Evolutionary conservation across 192 early-diverging fungal species (phyloP).

Genomic region (Coemansia sp.): DNA sequence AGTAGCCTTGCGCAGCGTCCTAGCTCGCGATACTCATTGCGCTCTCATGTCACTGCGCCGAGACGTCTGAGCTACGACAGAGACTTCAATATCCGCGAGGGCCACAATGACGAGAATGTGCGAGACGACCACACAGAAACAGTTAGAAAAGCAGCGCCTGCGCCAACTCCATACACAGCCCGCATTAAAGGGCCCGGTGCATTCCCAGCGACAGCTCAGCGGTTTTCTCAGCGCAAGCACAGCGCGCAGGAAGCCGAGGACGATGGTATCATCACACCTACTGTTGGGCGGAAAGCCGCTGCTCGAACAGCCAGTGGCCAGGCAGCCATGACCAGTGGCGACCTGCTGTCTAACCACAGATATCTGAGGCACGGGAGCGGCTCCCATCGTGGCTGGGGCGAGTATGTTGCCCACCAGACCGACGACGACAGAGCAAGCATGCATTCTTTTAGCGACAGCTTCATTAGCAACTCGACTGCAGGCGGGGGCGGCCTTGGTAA

Average conservation of each 20-base stretch:
- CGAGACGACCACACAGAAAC: constrained; percentile 14
- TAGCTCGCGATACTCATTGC: constrained; percentile 29
- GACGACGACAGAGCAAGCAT: constrained; percentile 30
- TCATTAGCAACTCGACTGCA: constrained; percentile 49
- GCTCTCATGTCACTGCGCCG: constrained; percentile 34
- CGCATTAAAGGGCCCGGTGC: constrained; percentile 53
- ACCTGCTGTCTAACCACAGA: constrained; percentile 35
- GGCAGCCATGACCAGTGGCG: constrained; percentile 20
- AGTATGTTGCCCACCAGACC: constrained; percentile 21
- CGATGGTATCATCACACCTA: constrained; percentile 32
- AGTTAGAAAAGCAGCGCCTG: constrained; percentile 8
- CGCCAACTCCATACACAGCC: constrained; percentile 45
- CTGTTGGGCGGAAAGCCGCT: constrained; percentile 14
- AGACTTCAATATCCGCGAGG: constrained; percentile 33
- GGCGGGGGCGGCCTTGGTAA: constrained; percentile 8
- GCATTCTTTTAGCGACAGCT: constrained; percentile 48
- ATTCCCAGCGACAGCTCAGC: constrained; percentile 49
- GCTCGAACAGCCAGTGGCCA: constrained; percentile 20
- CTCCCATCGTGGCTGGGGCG: constrained; percentile 44
- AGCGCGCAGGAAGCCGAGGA: constrained; percentile 11
- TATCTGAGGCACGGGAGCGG: constrained; percentile 33
- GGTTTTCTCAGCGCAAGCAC: constrained; percentile 47
- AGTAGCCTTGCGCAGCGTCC: constrained; percentile 9
- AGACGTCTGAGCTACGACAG: constrained; percentile 31
- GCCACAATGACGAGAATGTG: constrained; percentile 13